Percentiles rank a stretch among this genome's conserved stretches.
These are phyloP conservation scores for Megacollybia platyphylla DNA, from an alignment of 1,284 basidiomycete genomes.

Conservation along the genomic window DNA sequence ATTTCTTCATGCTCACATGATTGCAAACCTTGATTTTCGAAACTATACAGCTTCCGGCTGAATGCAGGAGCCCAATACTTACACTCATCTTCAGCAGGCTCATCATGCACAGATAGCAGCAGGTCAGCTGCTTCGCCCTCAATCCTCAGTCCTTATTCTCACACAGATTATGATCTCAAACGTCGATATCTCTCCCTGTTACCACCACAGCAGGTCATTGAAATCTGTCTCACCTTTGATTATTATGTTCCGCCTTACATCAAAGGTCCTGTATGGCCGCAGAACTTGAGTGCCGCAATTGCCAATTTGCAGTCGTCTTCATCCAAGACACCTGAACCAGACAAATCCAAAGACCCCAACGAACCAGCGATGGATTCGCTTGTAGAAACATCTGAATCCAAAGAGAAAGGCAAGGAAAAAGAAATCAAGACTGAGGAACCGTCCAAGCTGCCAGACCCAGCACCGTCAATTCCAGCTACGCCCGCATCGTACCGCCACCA, in stretches of 20 bases:
- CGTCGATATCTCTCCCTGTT: conserved; percentile 55
- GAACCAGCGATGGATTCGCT: conserved; percentile 8
- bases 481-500: conserved; percentile 13
- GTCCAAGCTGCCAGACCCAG: conserved; percentile 10
- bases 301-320: conserved; percentile 26
- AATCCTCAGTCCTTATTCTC: not conserved
- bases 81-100: conserved; percentile 5
- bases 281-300: conserved; percentile 51
- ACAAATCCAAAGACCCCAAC: conserved; percentile 1
- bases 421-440: conserved; percentile 11
- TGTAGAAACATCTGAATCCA: conserved; percentile 5
- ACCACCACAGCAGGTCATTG: conserved; percentile 55
- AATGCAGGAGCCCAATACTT: conserved; percentile 23
- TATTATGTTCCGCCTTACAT: conserved; percentile 47
- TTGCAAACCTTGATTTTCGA: conserved; percentile 35
- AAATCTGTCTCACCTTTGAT: conserved; percentile 63
- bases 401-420: conserved; percentile 7
- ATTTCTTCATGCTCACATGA: not conserved
- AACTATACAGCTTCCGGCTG: conserved; percentile 42
- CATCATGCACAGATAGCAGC: conserved; percentile 4
- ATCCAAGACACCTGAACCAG: conserved; percentile 5
- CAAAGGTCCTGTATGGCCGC: conserved; percentile 53
- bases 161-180: conserved; percentile 42
- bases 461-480: conserved; percentile 13
- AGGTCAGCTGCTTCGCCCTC: not conserved